Evolutionary conservation across 2,329 filamentous ascomycete species (phyloP).

Genomic region (Colletotrichum truncatum): DNA sequence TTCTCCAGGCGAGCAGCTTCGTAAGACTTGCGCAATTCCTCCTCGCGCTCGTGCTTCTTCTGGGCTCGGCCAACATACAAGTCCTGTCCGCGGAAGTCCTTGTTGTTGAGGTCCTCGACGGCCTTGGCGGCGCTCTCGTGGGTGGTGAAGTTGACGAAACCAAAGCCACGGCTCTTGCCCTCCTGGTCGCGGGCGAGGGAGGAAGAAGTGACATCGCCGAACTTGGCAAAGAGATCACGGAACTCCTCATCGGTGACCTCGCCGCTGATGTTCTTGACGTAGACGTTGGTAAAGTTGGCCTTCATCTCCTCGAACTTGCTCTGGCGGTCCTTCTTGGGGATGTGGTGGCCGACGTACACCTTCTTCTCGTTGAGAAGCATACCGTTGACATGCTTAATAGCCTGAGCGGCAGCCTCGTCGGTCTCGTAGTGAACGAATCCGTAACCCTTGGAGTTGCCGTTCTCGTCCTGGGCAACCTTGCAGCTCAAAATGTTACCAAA

Average conservation of each 20-base stretch:
- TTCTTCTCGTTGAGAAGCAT: constrained; percentile 99
- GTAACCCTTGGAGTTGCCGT: constrained; percentile 96
- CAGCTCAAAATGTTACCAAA: constrained; percentile 99
- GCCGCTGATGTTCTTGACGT: constrained; percentile 94
- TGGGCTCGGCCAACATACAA: constrained; percentile 98
- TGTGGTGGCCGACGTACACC: constrained; percentile 98
- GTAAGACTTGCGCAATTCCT: constrained; percentile 98
- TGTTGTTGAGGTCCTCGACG: constrained; percentile 91
- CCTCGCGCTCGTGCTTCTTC: constrained; percentile 99
- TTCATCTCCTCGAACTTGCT: constrained; percentile 99
- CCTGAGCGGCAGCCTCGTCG: constrained; percentile 93
- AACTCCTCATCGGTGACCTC: constrained; percentile 95
- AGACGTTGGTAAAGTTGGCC: constrained; percentile 99
- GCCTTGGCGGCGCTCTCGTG: constrained; percentile 88
- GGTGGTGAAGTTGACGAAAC: constrained; percentile 94
- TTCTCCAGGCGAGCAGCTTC: constrained; percentile 98
- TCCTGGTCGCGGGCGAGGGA: constrained; percentile 90
- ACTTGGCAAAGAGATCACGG: constrained; percentile 90
- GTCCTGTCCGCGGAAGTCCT: constrained; percentile 92
- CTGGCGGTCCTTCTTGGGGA: constrained; percentile 99
- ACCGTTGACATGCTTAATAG: constrained; percentile 99
- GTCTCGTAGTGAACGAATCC: constrained; percentile 99
- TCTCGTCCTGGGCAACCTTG: constrained; percentile 99
- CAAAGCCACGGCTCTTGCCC: constrained; percentile 94
- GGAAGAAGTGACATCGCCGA: constrained; percentile 93